Percentiles rank a stretch among this genome's conserved stretches.
Evolutionary conservation across 2,329 filamentous ascomycete species (phyloP).

Genomic region (Penicillium sp.): DNA sequence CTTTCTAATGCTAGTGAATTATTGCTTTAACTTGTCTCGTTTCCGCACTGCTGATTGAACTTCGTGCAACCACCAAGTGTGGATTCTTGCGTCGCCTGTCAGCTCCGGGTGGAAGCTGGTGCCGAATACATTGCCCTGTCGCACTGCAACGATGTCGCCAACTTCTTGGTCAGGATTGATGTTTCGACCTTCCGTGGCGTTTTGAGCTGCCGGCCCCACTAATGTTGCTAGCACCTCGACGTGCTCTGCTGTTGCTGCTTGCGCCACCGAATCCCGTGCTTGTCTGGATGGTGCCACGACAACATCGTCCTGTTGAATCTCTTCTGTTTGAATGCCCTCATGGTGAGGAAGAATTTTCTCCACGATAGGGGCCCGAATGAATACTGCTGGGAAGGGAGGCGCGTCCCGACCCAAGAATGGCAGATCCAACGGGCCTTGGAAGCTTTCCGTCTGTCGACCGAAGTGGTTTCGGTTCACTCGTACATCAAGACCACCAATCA

Average conservation of each 20-base stretch:
- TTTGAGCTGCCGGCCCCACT: constrained; percentile 50
- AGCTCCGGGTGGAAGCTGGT: constrained; percentile 96
- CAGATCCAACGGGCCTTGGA: constrained; percentile 71
- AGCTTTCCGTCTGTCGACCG: constrained; percentile 88
- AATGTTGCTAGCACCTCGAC: constrained; percentile 61
- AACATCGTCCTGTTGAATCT: constrained; percentile 49
- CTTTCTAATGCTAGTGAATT: constrained; percentile 13
- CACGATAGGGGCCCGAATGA: constrained; percentile 92
- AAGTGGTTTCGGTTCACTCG: constrained; percentile 93
- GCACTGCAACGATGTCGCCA: constrained; percentile 81
- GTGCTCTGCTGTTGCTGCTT: constrained; percentile 44
- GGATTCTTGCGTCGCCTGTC: constrained; percentile 82
- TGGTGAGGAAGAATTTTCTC: constrained; percentile 67
- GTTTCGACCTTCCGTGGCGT: constrained; percentile 46
- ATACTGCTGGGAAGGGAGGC: constrained; percentile 72
- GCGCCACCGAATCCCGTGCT: constrained; percentile 46
- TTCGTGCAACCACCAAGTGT: constrained; percentile 87
- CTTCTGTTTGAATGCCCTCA: constrained; percentile 51
- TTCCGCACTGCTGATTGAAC: constrained; percentile 50
- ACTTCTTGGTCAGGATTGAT: constrained; percentile 41
- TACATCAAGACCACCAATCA: constrained; percentile 88
- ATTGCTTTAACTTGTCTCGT: constrained; percentile 24
- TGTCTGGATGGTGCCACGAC: constrained; percentile 57
- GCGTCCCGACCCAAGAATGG: constrained; percentile 59
- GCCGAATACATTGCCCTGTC: constrained; percentile 87